Evolutionary conservation across 768 basidiomycete genomes (phyloP).

Genomic region (Mycena pura): DNA sequence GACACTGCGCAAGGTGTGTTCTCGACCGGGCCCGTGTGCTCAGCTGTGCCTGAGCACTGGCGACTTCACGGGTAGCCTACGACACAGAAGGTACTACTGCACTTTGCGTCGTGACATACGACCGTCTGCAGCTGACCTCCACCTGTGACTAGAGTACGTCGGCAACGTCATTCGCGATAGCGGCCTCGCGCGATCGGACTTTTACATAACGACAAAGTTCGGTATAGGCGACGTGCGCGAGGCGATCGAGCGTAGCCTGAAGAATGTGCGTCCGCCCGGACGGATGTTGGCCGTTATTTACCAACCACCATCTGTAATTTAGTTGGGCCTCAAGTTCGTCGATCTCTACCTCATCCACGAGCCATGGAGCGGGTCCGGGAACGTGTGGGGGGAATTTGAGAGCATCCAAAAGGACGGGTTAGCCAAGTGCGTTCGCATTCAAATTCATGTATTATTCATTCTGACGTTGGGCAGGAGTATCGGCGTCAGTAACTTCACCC

Average conservation of each 20-base stretch:
- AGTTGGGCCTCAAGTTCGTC: conserved; percentile 54
- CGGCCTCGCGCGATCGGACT: conserved; percentile 36
- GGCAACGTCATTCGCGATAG: conserved; percentile 36
- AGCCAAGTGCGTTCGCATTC: conserved; percentile 23
- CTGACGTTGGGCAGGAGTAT: conserved; percentile 50
- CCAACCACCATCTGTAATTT: too few relatives aligned
- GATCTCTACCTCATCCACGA: conserved; percentile 61
- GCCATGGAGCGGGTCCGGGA: conserved; percentile 36
- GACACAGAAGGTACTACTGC: conserved; percentile 25
- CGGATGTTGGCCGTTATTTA: background rate
- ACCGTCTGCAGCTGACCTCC: conserved; percentile 32
- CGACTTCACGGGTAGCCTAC: conserved; percentile 14
- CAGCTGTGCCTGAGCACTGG: background rate
- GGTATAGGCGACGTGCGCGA: conserved; percentile 33
- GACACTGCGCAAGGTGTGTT: conserved; percentile 53
- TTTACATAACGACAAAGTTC: conserved; percentile 50
- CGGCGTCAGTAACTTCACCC: conserved; percentile 59
- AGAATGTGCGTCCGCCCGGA: conserved; percentile 35
- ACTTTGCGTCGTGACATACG: conserved; percentile 31
- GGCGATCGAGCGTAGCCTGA: conserved; percentile 42
- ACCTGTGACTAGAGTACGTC: conserved; percentile 33
- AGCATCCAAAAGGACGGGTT: conserved; percentile 40
- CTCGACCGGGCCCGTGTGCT: background rate
- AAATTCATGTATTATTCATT: background rate
- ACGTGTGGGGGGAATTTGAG: conserved; percentile 51